Evolutionary conservation across 495 filamentous ascomycete species (phyloP).

Genomic region (Lophiotrema nucula): DNA sequence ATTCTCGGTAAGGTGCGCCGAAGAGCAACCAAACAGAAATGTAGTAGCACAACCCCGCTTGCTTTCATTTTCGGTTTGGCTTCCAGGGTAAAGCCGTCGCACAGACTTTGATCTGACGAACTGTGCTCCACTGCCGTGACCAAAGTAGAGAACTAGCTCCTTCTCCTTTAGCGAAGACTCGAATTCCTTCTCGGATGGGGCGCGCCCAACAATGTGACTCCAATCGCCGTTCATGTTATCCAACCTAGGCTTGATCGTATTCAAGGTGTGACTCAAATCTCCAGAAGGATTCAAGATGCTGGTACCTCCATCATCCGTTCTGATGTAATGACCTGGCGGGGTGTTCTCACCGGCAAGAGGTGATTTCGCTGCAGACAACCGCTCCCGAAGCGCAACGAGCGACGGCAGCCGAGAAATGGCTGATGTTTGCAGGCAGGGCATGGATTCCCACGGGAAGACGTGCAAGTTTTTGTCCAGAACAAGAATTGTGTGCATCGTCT

Average conservation of each 20-base stretch:
- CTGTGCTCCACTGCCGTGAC: conserved; percentile 92
- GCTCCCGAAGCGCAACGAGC: conserved; percentile 71
- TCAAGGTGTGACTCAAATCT: conserved; percentile 78
- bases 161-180: conserved; percentile 48
- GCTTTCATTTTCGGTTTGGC: neutral
- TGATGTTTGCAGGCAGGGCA: conserved; percentile 77
- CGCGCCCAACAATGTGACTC: conserved; percentile 62
- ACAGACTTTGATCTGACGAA: conserved; percentile 82
- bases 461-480: conserved; percentile 92
- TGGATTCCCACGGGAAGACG: conserved; percentile 90
- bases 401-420: conserved; percentile 83
- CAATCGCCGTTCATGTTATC: conserved; percentile 53
- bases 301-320: conserved; percentile 66
- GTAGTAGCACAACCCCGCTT: conserved; percentile 62
- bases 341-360: conserved; percentile 40
- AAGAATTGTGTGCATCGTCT: conserved; percentile 70
- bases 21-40: conserved; percentile 90
- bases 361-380: conserved; percentile 50
- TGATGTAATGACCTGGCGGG: conserved; percentile 52
- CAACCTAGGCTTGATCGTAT: conserved; percentile 64
- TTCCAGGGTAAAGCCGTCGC: conserved; percentile 61
- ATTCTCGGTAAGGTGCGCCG: conserved; percentile 70
- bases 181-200: conserved; percentile 77
- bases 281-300: conserved; percentile 86
- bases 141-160: conserved; percentile 85